Conservation (phyloP, 164 flowering plant species). For the Kalanchoe fedtschenkoi region DNA sequence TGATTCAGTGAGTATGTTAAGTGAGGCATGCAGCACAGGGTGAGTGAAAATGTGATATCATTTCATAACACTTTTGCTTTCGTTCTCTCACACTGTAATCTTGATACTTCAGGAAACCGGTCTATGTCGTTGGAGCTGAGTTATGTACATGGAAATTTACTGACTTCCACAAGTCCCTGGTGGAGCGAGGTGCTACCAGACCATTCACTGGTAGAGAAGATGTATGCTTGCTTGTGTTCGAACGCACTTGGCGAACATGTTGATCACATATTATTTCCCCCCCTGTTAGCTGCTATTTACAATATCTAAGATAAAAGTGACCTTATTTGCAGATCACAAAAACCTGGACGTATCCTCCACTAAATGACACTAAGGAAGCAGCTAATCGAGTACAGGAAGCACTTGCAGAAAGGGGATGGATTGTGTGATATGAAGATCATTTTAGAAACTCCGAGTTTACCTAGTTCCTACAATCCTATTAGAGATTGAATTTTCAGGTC, state of each 20-base stretch:
- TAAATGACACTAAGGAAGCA: constrained; percentile 71
- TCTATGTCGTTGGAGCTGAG: constrained; percentile 84
- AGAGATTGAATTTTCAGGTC: too few relatives aligned
- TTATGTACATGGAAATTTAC: constrained; percentile 77
- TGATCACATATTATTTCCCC: background rate
- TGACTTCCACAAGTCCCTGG: constrained; percentile 67
- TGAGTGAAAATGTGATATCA: constrained; percentile 16
- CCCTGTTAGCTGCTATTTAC: background rate
- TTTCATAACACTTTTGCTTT: background rate
- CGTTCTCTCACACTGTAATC: background rate
- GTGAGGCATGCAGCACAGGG: constrained; percentile 99
- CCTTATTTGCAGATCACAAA: constrained; percentile 45
- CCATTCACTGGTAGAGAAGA: constrained; percentile 79
- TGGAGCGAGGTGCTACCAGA: constrained; percentile 68
- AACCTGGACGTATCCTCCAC: constrained; percentile 82
- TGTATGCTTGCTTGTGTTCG: constrained; percentile 41
- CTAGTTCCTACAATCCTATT: too few relatives aligned
- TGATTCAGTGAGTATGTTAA: constrained; percentile 91
- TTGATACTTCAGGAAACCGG: constrained; percentile 66
- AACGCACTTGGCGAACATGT: too few relatives aligned
- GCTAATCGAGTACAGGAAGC: constrained; percentile 51
- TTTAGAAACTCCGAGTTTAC: background rate
- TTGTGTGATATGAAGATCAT: background rate
- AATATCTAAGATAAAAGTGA: background rate
- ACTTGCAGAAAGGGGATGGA: constrained; percentile 70